Evolutionary conservation across 257 asterid species (phyloP).

Genomic region (Mentha longifolia): DNA sequence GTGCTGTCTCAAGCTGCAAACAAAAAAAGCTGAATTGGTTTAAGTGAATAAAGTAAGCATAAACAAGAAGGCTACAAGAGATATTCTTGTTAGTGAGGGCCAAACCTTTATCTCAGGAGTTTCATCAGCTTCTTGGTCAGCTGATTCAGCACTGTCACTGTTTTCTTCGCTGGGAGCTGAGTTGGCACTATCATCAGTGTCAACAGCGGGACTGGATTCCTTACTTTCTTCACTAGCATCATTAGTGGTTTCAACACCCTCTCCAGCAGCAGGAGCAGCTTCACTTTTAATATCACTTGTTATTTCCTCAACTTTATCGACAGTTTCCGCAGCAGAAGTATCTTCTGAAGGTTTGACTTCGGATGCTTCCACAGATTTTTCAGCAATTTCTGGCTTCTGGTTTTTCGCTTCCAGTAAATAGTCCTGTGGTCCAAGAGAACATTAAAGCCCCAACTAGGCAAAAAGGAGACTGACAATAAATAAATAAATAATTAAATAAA

Average conservation of each 20-base stretch:
- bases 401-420: slow-evolving; percentile 68
- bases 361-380: slow-evolving; percentile 53
- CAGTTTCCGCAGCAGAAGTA: slow-evolving; percentile 47
- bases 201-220: slow-evolving; percentile 52
- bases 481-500: not conserved
- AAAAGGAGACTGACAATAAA: not conserved
- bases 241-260: slow-evolving; percentile 47
- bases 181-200: slow-evolving; percentile 36
- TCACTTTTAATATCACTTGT: slow-evolving; percentile 52
- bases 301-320: slow-evolving; percentile 48
- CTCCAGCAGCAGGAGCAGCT: slow-evolving; percentile 51
- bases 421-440: slow-evolving; percentile 45
- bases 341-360: slow-evolving; percentile 46
- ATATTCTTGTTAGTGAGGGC: not conserved
- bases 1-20: slow-evolving; percentile 91
- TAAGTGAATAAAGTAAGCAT: slow-evolving; percentile 28
- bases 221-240: slow-evolving; percentile 48
- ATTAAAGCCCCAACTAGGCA: slow-evolving; percentile 1
- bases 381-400: slow-evolving; percentile 33
- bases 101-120: slow-evolving; percentile 73
- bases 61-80: slow-evolving; percentile 3
- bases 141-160: slow-evolving; percentile 51
- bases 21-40: not conserved
- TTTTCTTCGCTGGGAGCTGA: slow-evolving; percentile 49
- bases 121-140: slow-evolving; percentile 63